Base-by-base conservation (phyloP, 176 grass and related monocot genomes). In the Triticum urartu region DNA sequence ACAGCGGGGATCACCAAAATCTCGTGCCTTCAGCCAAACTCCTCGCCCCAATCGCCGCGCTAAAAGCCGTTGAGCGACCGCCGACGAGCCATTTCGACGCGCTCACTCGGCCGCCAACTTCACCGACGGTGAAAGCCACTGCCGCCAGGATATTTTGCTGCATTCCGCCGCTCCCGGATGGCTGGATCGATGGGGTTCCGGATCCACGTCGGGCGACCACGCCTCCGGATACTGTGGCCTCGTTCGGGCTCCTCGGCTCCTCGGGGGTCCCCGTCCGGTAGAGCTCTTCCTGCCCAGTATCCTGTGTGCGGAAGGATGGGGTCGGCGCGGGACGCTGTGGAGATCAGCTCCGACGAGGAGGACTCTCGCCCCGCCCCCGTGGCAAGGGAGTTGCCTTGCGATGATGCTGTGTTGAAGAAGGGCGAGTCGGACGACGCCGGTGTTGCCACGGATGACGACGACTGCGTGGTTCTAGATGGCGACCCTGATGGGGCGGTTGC, bases 261-360 rank as follows among this genome's bases (percentile, higher is more conserved):
- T 14, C 12, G 18, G 58, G 40, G 6, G 25, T 73, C 7, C 72
- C 6, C 47, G 60, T 30, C 17, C 78, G 34, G 79, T 28, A 18
- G 3, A 15, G 65, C n/a, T 66, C 50, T 65, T 48, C 39, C 42
- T 68, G 24, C 28, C 60, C 62, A 28, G 28, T 22, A 24, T 30
- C 14, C 43, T 13, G 76, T 67, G 28, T 63, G 13, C 34, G 12
- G 28, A 68, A 64, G 58, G 75, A 95, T 89, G 93, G 86, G 79
- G 15, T 69, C 77, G 12, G 81, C 22, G 48, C 25, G 47, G 17
- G 87, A 45, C 78, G 25, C 91, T 25, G 93, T 98, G 62, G 95
- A 98, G 2, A 90, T 98, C 64, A 95, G 95, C 85, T 98, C 95
- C 15, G 95, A 94, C 15, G 95, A 98, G 33, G 95, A 97, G 17